Percentiles rank a stretch among this genome's conserved stretches.
Conservation (phyloP, 2,329 filamentous ascomycete species). For the Trichoderma gracile region DNA sequence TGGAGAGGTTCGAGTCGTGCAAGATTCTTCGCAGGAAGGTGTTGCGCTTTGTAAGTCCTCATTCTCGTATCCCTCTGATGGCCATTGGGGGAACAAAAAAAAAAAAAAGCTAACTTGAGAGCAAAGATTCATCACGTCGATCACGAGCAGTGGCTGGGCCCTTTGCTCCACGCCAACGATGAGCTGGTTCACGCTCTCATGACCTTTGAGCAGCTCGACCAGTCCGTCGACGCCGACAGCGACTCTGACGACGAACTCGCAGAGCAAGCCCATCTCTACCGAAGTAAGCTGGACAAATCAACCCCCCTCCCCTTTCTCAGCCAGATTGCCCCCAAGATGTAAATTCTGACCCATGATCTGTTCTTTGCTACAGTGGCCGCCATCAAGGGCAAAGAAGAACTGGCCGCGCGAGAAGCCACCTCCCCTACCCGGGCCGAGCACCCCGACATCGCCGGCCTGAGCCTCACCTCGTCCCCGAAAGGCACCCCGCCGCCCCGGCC, state of each 20-base stretch:
- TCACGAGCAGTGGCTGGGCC: conserved; percentile 86
- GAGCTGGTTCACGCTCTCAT: conserved; percentile 92
- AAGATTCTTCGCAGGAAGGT: conserved; percentile 83
- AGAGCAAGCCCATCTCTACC: conserved; percentile 65
- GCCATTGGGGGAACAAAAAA: no score
- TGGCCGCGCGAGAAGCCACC: conserved; percentile 34
- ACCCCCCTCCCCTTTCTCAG: no score
- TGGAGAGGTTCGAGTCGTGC: conserved; percentile 79
- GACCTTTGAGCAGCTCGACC: conserved; percentile 91
- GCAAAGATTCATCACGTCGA: conserved; percentile 81
- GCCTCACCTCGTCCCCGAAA: conserved; percentile 44
- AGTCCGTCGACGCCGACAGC: conserved; percentile 74
- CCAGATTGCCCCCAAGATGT: no score
- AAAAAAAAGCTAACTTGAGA: neutral
- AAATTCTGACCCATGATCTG: neutral
- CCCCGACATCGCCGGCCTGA: conserved; percentile 49
- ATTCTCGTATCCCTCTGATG: neutral
- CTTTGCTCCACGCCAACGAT: conserved; percentile 90
- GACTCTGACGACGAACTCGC: conserved; percentile 69
- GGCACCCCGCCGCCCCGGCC: conserved; percentile 46
- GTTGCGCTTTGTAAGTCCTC: conserved; percentile 68
- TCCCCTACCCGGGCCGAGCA: conserved; percentile 45
- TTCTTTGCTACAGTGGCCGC: conserved; percentile 48
- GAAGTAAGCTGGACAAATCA: conserved; percentile 49
- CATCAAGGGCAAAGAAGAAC: conserved; percentile 52